phyloP scores from a whole-genome alignment of 2,329 filamentous ascomycete species.

The Gnomoniopsis sp. region DNA sequence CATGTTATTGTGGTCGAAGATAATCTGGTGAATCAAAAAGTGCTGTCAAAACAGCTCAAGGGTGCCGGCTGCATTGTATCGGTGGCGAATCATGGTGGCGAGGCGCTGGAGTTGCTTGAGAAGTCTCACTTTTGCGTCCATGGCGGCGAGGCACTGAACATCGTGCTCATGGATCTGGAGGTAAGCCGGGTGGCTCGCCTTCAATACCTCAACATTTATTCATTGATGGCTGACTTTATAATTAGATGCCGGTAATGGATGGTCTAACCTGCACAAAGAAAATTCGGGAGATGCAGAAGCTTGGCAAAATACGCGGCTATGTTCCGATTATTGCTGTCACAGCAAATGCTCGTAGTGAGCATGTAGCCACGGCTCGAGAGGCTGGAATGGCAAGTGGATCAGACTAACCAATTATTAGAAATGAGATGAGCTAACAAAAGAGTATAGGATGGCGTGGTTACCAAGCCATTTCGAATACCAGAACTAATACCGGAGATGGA shows the following conservation, averaged over 20 bases:
- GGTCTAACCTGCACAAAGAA: neutral
- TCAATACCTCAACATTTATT: too few relatives aligned
- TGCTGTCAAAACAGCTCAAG: neutral
- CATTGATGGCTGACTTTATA: too few relatives aligned
- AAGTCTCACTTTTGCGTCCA: neutral
- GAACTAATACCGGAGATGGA: neutral
- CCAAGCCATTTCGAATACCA: neutral
- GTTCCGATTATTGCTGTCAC: neutral
- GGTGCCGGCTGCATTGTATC: neutral
- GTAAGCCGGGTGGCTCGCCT: too few relatives aligned
- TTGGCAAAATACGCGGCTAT: neutral
- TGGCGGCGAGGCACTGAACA: neutral
- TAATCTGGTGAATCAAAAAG: neutral
- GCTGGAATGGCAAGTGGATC: neutral
- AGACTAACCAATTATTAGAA: too few relatives aligned
- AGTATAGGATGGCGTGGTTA: neutral
- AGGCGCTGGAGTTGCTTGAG: neutral
- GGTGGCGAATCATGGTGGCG: neutral
- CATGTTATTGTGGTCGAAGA: neutral
- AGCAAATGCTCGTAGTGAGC: neutral
- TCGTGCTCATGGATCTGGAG: neutral
- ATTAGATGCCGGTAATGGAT: neutral
- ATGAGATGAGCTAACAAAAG: too few relatives aligned
- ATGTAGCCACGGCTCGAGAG: neutral
- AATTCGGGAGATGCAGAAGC: neutral